Evolutionary conservation across 1,284 basidiomycete species (phyloP).

Genomic region (Microbotryum saponariae): DNA sequence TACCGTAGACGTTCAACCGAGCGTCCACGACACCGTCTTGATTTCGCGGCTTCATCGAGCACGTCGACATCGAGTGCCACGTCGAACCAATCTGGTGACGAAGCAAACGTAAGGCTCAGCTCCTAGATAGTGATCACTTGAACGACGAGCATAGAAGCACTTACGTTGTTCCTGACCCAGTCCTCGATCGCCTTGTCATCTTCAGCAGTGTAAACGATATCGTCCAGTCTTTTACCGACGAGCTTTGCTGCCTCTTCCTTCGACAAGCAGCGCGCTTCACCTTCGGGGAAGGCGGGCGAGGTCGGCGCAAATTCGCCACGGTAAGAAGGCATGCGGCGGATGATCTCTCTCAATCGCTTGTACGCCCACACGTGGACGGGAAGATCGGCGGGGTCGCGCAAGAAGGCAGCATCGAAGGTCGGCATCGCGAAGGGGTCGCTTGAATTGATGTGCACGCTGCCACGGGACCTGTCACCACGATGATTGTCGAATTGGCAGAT

Average conservation of each 20-base stretch:
- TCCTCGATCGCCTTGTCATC: constrained; percentile 52
- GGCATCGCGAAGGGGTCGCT: constrained; percentile 31
- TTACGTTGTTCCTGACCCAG: constrained; percentile 39
- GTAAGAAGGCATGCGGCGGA: constrained; percentile 52
- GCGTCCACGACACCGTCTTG: constrained; percentile 56
- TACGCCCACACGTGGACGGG: constrained; percentile 51
- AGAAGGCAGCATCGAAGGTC: constrained; percentile 30
- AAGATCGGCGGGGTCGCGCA: constrained; percentile 46
- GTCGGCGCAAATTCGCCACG: constrained; percentile 47
- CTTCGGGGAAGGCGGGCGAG: constrained; percentile 47
- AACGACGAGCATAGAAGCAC: too few relatives aligned
- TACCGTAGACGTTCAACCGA: constrained; percentile 57
- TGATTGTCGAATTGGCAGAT: constrained; percentile 42
- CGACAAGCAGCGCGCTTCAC: constrained; percentile 44
- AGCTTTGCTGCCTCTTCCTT: constrained; percentile 27
- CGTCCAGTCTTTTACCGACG: constrained; percentile 46
- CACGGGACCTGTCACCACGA: constrained; percentile 24
- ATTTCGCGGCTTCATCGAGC: constrained; percentile 56
- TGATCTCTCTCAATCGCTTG: constrained; percentile 52
- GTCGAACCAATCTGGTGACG: constrained; percentile 25
- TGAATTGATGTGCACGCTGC: constrained; percentile 32
- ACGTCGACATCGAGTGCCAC: constrained; percentile 45
- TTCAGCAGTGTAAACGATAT: constrained; percentile 51
- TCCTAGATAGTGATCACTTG: too few relatives aligned
- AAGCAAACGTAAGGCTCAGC: too few relatives aligned